These are phyloP conservation scores for Dryas integrifolia DNA, from an alignment of 331 rosid species.

Conservation along the genomic window DNA sequence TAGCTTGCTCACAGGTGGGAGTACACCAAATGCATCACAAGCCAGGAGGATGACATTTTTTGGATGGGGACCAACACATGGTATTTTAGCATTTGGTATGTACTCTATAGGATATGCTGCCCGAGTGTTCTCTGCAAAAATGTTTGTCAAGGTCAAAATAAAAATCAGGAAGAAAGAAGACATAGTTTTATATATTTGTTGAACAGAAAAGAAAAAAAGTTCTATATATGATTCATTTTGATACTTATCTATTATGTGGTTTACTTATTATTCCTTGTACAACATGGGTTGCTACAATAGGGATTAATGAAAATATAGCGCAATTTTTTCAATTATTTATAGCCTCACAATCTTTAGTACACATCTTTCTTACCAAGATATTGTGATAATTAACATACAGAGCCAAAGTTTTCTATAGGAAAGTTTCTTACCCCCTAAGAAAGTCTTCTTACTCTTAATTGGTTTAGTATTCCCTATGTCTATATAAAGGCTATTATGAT, in stretches of 20 bases:
- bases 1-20: conserved; percentile 90
- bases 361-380: no score
- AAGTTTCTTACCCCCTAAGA: no score
- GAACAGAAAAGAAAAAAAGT: neutral
- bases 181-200: neutral
- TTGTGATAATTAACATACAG: neutral
- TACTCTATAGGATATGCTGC: conserved; percentile 91
- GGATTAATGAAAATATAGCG: neutral
- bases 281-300: neutral
- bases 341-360: no score
- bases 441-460: no score
- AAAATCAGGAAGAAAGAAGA: neutral
- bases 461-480: no score
- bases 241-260: neutral
- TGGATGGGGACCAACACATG: conserved; percentile 93
- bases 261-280: neutral
- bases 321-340: neutral
- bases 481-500: no score
- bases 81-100: conserved; percentile 84
- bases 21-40: conserved; percentile 94
- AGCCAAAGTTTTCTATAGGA: neutral
- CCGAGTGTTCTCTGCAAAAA: conserved; percentile 78
- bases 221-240: neutral
- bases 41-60: conserved; percentile 89
- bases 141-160: neutral